A percentile compares a stretch with the other conserved stretches of the same genome.
phyloP scores from a whole-genome alignment of 805 yeast genomes.

The Tetrapisispora pingtungensis region DNA sequence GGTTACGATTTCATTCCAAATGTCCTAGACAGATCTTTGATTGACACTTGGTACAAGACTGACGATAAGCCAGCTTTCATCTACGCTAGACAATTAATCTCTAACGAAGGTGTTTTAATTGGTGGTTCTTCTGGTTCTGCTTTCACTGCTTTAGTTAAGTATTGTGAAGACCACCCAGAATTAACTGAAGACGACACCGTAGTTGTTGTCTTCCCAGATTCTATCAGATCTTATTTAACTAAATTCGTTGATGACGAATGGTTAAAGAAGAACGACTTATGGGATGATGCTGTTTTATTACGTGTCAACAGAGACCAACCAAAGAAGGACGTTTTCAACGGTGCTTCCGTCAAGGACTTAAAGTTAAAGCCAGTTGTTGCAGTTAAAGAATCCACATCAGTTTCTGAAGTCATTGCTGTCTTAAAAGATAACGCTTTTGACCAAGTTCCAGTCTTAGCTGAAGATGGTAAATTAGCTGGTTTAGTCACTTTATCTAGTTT shows the following conservation, averaged over 20 bases:
- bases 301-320: conserved; percentile 22
- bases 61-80: conserved; percentile 73
- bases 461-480: conserved; percentile 56
- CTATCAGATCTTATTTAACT: conserved; percentile 75
- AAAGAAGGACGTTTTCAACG: conserved; percentile 34
- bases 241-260: conserved; percentile 87
- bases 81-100: conserved; percentile 70
- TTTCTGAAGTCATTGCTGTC: conserved; percentile 55
- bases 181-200: conserved; percentile 64
- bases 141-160: conserved; percentile 64
- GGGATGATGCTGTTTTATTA: conserved; percentile 40
- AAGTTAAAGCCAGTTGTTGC: conserved; percentile 73
- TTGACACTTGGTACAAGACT: conserved; percentile 79
- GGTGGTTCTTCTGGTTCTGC: conserved; percentile 91
- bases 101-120: conserved; percentile 77
- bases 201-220: conserved; percentile 79
- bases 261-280: conserved; percentile 71
- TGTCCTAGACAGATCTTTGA: conserved; percentile 53
- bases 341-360: conserved; percentile 57
- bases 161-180: conserved; percentile 47
- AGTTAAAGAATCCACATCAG: conserved; percentile 49
- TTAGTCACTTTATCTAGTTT: conserved; percentile 66
- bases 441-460: conserved; percentile 65
- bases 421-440: conserved; percentile 72
- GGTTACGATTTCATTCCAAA: conserved; percentile 86